Conservation (phyloP, 2,329 filamentous ascomycete species). For the Ophiostoma tasmaniense region DNA sequence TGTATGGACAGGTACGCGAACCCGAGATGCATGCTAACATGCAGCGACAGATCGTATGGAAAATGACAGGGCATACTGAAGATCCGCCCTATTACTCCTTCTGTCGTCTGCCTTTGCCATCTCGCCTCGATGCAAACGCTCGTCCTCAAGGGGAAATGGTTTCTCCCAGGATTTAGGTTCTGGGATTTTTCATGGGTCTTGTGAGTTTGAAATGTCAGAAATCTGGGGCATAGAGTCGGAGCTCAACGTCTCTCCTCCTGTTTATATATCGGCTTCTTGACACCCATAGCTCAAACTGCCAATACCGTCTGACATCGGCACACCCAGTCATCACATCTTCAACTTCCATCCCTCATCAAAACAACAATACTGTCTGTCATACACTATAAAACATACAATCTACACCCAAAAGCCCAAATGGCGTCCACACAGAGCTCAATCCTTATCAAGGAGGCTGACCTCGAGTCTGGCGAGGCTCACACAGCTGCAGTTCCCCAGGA, state of each 20-base stretch:
- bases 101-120: neutral
- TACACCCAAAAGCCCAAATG: neutral
- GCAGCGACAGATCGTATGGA: neutral
- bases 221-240: neutral
- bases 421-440: slow-evolving; percentile 9
- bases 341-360: neutral
- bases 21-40: neutral
- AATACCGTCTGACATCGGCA: neutral
- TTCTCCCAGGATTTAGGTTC: neutral
- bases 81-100: neutral
- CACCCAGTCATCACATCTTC: neutral
- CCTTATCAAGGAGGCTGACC: neutral
- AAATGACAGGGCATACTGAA: neutral
- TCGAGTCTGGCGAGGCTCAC: neutral
- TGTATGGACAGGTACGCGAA: neutral
- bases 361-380: neutral
- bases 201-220: too few relatives aligned
- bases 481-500: neutral
- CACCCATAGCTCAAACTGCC: neutral
- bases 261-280: neutral
- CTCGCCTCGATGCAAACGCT: neutral
- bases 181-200: too few relatives aligned
- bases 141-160: slow-evolving; percentile 1
- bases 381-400: too few relatives aligned
- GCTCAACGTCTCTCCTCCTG: neutral